Conservation (phyloP, 2,329 filamentous ascomycete species). For the Stylonectria norvegica region DNA sequence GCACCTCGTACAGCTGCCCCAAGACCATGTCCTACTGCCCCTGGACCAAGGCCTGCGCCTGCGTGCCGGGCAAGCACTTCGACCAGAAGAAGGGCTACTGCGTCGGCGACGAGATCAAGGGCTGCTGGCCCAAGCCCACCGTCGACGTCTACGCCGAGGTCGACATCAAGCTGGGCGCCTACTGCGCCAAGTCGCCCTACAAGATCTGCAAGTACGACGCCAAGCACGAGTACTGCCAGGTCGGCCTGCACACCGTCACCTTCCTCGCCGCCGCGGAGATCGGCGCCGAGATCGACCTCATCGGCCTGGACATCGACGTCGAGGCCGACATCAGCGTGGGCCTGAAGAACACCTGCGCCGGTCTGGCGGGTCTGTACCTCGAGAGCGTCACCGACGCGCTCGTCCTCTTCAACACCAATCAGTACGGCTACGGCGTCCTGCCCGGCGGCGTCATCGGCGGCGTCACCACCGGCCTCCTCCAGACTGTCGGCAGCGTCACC, state of each 20-base stretch:
- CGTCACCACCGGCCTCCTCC: slow-evolving; percentile 25
- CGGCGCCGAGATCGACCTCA: slow-evolving; percentile 27
- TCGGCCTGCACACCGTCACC: slow-evolving; percentile 30
- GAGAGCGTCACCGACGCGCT: slow-evolving; percentile 30
- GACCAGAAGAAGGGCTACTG: slow-evolving; percentile 30
- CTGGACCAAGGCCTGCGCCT: slow-evolving; percentile 42
- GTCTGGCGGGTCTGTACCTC: slow-evolving; percentile 33
- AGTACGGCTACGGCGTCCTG: slow-evolving; percentile 29
- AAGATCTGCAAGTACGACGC: slow-evolving; percentile 35
- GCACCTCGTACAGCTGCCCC: slow-evolving; percentile 27
- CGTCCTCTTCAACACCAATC: slow-evolving; percentile 37
- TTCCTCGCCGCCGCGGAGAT: slow-evolving; percentile 32
- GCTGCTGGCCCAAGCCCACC: slow-evolving; percentile 34
- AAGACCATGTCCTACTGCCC: slow-evolving; percentile 35
- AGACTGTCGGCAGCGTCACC: slow-evolving; percentile 20
- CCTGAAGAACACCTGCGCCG: slow-evolving; percentile 32
- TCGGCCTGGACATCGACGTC: slow-evolving; percentile 23
- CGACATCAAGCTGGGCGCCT: slow-evolving; percentile 28
- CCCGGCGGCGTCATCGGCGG: slow-evolving; percentile 25
- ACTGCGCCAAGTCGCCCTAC: slow-evolving; percentile 35
- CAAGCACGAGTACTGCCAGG: slow-evolving; percentile 36
- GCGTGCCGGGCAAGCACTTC: slow-evolving; percentile 39
- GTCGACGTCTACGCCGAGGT: slow-evolving; percentile 24
- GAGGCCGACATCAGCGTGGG: slow-evolving; percentile 25
- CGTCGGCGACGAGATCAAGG: slow-evolving; percentile 23